Base-by-base conservation (phyloP, 2,329 filamentous ascomycete species). In the Neofusicoccum parvum region DNA sequence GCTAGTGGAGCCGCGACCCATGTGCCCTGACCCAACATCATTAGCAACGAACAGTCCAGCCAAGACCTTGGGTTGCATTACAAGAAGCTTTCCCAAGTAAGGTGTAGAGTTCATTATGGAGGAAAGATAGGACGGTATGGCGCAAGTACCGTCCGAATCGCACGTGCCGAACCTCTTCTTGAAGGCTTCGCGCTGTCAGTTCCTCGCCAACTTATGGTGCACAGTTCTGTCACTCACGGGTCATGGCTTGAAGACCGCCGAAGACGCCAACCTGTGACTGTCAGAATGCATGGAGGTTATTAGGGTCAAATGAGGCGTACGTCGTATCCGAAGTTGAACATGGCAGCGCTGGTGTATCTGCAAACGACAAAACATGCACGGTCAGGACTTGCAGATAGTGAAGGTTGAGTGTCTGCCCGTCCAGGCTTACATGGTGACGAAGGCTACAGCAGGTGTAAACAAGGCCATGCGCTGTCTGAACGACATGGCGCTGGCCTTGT, bases 321-420 rank as follows among this genome's bases (percentile, higher is more conserved):
- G 41, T 62, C 59, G 59, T 62, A 62, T 15, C 59, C 59, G 6
- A 62, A 62, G 15, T 62, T 62, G 48, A 62, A 62, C 59, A 62
- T 62, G 59, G 59, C 59, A 27, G 59, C 59, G 59, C 59, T 62
- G 20, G 59, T 62, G 17, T 62, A 62, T 62, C 59, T 62, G 17
- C 41, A 9, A 23, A 12, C 20, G 20, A 6, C 23, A 32, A 49
- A 3, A 20, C 37, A 51, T 6, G 20, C 17, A 51, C 3, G n/a
- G 43, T 60, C 39, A 58, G 39, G 14, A 10, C 11, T 5, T 14
- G 7, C 7, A 37, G 6, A 9, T 15, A 3, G 17, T 3, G 4
- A 14, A 23, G 14, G n/a, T 7, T 46, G 12, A 3, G 6, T 14
- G 9, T 37, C 20, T 20, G 4, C 17, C 11, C 17, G 34, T 46